A percentile compares a stretch with the other conserved stretches of the same genome.
Conservation (phyloP, 1,284 basidiomycete species). For the Marasmius tenuissimus region DNA sequence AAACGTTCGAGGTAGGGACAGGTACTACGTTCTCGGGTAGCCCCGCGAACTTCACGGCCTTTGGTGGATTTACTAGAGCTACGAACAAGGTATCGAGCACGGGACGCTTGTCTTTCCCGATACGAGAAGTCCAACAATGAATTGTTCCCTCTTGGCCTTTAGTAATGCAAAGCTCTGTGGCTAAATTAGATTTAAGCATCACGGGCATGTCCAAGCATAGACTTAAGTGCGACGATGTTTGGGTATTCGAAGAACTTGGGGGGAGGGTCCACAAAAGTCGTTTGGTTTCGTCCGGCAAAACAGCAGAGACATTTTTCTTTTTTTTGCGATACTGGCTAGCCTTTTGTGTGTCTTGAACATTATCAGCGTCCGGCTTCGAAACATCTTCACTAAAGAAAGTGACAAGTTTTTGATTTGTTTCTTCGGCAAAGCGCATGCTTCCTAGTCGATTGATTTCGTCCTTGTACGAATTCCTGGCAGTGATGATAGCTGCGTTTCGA, state of each 20-base stretch:
- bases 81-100: conserved; percentile 36
- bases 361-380: background rate
- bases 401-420: background rate
- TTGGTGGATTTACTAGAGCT: conserved; percentile 27
- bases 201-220: conserved; percentile 33
- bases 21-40: conserved; percentile 40
- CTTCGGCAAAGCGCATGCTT: conserved; percentile 13
- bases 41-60: conserved; percentile 26
- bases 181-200: conserved; percentile 28
- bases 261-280: conserved; percentile 21
- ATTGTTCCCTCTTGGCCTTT: conserved; percentile 33
- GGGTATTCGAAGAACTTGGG: conserved; percentile 11
- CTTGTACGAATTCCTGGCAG: conserved; percentile 14
- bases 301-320: too few relatives aligned
- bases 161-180: conserved; percentile 30
- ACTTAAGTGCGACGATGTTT: conserved; percentile 23
- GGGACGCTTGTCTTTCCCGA: background rate
- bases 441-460: conserved; percentile 18
- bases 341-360: background rate
- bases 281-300: conserved; percentile 10
- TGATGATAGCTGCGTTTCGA: conserved; percentile 20
- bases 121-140: conserved; percentile 16
- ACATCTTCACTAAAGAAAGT: conserved; percentile 15
- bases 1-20: conserved; percentile 18
- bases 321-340: background rate